Evolutionary conservation across 495 filamentous ascomycete species (phyloP), one percentile per base, ranked within the genome.

Genomic region (Penicillium psychrofluorescens): DNA sequence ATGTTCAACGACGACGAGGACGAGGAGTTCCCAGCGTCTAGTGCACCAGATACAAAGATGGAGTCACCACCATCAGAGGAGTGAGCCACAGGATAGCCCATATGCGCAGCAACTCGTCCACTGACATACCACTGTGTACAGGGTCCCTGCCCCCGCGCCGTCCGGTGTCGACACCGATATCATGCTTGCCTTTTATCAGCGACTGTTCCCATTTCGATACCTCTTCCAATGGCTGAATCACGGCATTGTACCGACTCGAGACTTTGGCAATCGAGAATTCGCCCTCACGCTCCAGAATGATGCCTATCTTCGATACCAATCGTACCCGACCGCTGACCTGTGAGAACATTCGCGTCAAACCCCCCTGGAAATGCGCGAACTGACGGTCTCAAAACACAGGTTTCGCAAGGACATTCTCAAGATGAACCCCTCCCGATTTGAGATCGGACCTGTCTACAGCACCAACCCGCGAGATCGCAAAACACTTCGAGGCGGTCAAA

Each of bases 201-300:
- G 92, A 34, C 78, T 97, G 32, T 97, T 97, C 60, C 92, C 92
- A 7, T 99, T 94, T 71, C 83, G 92, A 29, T 83, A 87, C 51
- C 81, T 96, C 16, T 97, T 96, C 67, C 90, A 96, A 63, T 99
- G 92, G 92, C 78, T 99, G 12, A 97, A 97, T 58, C 92, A 99
- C 62, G 87, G 86, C 36, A 81, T 90, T 27, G 75, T 80, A 6
- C 92, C 94, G 0, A 82, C 83, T 2, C 81, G 80, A 46, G 90
- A 97, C 58, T 97, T 97, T 61, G 79, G 75, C 11, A 88, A 96
- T 56, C 86, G 92, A 41, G 92, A 99, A 60, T 96, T 99, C 56
- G 88, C 90, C 12, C 88, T 99, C 52, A 95, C 89, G 3, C 68
- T 97, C 12, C 84, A 84, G 49, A 90, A 86, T 54, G 90, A 95